Conservation (phyloP, 2,329 filamentous ascomycete species). For the Orbilia ellipsospora region DNA sequence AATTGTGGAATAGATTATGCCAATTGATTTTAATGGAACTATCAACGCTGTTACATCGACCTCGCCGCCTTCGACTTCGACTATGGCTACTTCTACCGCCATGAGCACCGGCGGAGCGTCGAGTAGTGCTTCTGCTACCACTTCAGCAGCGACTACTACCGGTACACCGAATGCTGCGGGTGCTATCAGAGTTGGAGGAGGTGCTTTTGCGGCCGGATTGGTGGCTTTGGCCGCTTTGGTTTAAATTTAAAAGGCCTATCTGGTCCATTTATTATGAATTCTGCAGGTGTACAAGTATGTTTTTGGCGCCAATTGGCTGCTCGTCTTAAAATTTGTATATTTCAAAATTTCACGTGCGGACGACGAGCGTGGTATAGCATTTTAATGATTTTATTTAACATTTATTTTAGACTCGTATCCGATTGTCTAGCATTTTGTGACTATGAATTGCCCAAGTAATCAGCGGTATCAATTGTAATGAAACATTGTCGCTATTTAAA, state of each 20-base stretch:
- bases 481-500: too few relatives aligned
- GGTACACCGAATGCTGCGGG: constrained; percentile 19
- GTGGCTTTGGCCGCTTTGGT: constrained; percentile 25
- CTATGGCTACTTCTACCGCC: background rate
- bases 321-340: too few relatives aligned
- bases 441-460: too few relatives aligned
- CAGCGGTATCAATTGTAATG: too few relatives aligned
- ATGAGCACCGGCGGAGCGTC: background rate
- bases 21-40: constrained; percentile 34
- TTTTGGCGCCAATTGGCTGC: too few relatives aligned
- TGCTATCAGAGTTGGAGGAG: constrained; percentile 5
- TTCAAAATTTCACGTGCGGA: too few relatives aligned
- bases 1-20: constrained; percentile 40
- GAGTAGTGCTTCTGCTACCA: background rate
- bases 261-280: too few relatives aligned
- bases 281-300: too few relatives aligned
- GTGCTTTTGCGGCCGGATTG: constrained; percentile 26
- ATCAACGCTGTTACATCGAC: constrained; percentile 11
- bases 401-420: too few relatives aligned
- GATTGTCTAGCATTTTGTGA: too few relatives aligned
- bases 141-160: constrained; percentile 8
- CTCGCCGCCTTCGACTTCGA: background rate
- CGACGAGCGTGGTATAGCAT: too few relatives aligned
- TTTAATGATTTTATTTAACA: too few relatives aligned
- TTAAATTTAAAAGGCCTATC: background rate